Conservation (phyloP, 1,284 basidiomycete species). For the Ganoderma resinaceum region DNA sequence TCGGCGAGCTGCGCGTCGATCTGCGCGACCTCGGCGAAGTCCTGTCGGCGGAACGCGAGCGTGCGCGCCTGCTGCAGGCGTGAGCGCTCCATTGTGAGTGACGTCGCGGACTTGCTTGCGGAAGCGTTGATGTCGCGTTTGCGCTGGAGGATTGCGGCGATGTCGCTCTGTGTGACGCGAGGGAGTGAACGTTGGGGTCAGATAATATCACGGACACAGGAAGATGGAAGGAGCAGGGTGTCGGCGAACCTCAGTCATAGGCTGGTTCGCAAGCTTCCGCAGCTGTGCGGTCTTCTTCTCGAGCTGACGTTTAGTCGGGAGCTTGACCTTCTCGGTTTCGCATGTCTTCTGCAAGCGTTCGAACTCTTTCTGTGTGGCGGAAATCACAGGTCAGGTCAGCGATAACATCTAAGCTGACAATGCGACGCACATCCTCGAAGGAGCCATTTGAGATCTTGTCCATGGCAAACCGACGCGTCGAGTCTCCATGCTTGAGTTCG, state of each 20-base stretch:
- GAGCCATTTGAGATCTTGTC: slow-evolving; percentile 82
- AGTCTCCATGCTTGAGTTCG: slow-evolving; percentile 75
- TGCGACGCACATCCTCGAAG: slow-evolving; percentile 61
- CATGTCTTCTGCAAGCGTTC: slow-evolving; percentile 61
- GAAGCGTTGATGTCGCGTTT: slow-evolving; percentile 61
- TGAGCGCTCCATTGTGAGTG: slow-evolving; percentile 64
- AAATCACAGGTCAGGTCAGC: slow-evolving; percentile 1
- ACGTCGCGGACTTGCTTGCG: slow-evolving; percentile 46
- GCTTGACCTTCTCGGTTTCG: slow-evolving; percentile 61
- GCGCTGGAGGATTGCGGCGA: slow-evolving; percentile 75
- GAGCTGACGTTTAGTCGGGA: slow-evolving; percentile 71
- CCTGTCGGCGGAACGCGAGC: slow-evolving; percentile 75
- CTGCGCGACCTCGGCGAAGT: slow-evolving; percentile 61
- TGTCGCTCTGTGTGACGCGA: slow-evolving; percentile 59
- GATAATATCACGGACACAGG: too few species aligned
- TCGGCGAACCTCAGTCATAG: slow-evolving; percentile 75
- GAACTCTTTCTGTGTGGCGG: slow-evolving; percentile 70
- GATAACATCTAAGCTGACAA: neutral
- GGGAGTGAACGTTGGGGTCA: neutral
- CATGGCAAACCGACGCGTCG: slow-evolving; percentile 67
- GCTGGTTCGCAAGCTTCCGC: slow-evolving; percentile 60
- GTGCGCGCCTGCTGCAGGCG: slow-evolving; percentile 71
- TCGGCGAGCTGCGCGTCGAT: slow-evolving; percentile 71
- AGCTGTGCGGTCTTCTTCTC: slow-evolving; percentile 73
- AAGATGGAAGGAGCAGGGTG: neutral